Evolutionary conservation across 176 grass and related monocot genomes (phyloP).

Genomic region (Triticum aestivum): DNA sequence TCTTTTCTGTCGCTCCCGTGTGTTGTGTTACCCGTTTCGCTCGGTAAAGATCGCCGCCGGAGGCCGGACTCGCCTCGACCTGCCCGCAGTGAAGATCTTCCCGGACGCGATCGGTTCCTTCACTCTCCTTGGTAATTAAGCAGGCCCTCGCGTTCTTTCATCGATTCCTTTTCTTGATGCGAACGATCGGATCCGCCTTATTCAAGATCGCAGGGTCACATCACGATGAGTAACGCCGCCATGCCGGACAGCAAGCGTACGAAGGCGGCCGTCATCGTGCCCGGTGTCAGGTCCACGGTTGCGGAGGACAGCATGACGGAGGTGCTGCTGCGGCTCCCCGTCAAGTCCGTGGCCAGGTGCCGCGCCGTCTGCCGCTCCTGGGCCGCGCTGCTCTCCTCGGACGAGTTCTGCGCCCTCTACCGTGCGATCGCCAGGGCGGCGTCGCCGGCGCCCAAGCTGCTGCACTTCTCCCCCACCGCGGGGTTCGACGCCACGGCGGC

Average conservation of each 20-base stretch:
- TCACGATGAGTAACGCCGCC: not conserved
- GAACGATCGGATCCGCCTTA: not conserved
- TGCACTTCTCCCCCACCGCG: not conserved
- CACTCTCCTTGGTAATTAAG: not conserved
- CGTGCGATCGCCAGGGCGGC: not conserved
- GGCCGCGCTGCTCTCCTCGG: slow-evolving; percentile 2
- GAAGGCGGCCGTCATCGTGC: not conserved
- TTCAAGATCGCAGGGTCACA: not conserved
- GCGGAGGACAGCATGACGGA: not conserved
- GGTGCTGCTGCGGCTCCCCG: not conserved
- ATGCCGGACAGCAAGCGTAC: not conserved
- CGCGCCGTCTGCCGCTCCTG: slow-evolving; percentile 6
- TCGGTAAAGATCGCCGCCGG: no score
- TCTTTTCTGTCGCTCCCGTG: no score
- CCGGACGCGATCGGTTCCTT: no score
- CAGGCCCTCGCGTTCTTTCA: not conserved
- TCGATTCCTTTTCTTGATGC: not conserved
- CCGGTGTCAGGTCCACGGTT: not conserved
- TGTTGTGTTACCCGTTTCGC: no score
- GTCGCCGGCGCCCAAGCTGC: not conserved
- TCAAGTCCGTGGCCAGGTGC: slow-evolving; percentile 27
- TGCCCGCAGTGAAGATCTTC: no score
- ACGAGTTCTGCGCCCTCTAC: slow-evolving; percentile 22
- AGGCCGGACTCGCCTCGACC: no score
- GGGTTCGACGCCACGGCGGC: not conserved